Evolutionary conservation across 2,329 filamentous ascomycete species (phyloP), one percentile per base, ranked within the genome.

Genomic region (Cladophialophora chaetospira): DNA sequence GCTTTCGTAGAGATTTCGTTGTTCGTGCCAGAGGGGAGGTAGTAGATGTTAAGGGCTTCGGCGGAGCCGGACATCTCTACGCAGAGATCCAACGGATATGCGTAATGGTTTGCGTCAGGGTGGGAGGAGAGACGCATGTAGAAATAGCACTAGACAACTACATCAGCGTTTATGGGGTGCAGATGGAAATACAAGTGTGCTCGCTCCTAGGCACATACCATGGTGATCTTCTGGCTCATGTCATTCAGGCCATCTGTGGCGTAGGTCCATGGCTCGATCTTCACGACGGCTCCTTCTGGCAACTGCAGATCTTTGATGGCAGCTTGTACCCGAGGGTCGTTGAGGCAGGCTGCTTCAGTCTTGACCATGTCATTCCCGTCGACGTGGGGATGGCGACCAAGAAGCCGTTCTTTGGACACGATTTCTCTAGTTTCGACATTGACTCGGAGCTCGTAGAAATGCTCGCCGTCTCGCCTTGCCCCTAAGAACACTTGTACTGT

Each of bases 261-360:
- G 66, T 83, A 84, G 1, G 80, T 75, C 81, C 81, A 84, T 0
- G 81, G 74, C 62, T 84, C 81, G 33, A 81, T 73, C 3, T 77
- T 71, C 1, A 81, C 77, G 0, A 68, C 71, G 0, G 77, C 72
- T 1, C 71, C 75, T 4, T 69, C 60, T 0, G 81, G 80, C 0
- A 84, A 66, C 0, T 77, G 63, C 3, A 82, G 67, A 1, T 64
- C 65, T 1, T 66, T 47, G 17, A 81, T 75, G 48, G 77, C 76
- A 0, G 67, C 69, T 61, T 80, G 73, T 0, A 84, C 73, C 13
- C 66, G 53, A 0, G 61, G 29, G 40, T 82, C 72, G 0, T 68
- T 72, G 15, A 79, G 65, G 55, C 80, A 83, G 0, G 74, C 79
- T 3, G 68, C 66, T 43, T 82, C 80, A 0, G 77, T 76, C 6